phyloP scores from a whole-genome alignment of 305 asterid genomes.

The Solanum hybrid region DNA sequence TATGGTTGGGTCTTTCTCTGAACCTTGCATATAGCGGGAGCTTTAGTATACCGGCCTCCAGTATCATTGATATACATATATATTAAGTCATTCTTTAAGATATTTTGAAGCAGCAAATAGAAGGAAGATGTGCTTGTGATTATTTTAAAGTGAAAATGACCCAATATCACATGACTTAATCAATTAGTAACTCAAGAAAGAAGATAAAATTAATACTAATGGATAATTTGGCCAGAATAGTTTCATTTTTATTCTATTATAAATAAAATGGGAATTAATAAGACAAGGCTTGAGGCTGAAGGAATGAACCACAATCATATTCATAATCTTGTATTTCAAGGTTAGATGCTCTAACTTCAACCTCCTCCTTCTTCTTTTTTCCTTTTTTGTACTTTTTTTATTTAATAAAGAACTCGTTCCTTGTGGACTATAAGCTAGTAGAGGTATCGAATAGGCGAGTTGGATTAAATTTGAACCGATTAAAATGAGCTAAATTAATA shows the following conservation, averaged over 20 bases:
- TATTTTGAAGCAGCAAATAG: background rate
- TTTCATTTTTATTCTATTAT: background rate
- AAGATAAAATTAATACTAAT: background rate
- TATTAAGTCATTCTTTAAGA: background rate
- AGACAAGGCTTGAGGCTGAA: background rate
- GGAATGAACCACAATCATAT: background rate
- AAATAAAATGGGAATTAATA: background rate
- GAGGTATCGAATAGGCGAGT: background rate
- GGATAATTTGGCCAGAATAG: background rate
- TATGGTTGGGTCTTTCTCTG: rapidly evolving
- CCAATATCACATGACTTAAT: background rate
- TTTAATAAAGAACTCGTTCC: background rate
- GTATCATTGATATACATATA: too few species aligned
- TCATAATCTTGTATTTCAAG: background rate
- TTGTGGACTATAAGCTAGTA: background rate
- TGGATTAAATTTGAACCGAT: too few species aligned
- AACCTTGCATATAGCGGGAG: background rate
- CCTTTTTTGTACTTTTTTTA: background rate
- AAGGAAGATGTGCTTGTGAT: background rate
- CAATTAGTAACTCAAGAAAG: background rate
- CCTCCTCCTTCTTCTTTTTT: background rate
- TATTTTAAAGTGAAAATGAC: background rate
- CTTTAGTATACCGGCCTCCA: background rate
- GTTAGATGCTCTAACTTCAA: background rate
- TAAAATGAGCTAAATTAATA: background rate